Evolutionary conservation across 2,329 filamentous ascomycete species (phyloP).

Genomic region (Cordyceps cateniannulata): DNA sequence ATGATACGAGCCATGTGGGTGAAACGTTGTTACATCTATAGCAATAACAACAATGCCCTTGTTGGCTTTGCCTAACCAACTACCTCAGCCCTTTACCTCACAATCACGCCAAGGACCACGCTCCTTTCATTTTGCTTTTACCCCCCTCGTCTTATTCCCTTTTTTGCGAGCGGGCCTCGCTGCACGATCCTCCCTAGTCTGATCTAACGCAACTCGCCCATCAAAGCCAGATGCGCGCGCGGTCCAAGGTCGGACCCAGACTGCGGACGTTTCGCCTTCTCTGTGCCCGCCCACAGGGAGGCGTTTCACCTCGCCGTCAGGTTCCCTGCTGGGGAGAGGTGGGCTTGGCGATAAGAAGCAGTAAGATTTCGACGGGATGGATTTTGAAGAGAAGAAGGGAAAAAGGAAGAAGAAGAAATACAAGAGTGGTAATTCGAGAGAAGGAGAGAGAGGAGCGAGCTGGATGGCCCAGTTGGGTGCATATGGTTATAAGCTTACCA

Average conservation of each 20-base stretch:
- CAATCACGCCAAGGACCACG: background rate
- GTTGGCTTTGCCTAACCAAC: background rate
- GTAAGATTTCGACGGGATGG: background rate
- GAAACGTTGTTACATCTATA: background rate
- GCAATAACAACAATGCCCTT: slow-evolving; percentile 6
- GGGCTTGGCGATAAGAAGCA: background rate
- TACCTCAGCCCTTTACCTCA: background rate
- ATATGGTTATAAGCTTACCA: background rate
- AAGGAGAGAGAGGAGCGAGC: too few relatives aligned
- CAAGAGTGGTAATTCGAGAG: background rate
- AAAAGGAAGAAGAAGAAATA: background rate
- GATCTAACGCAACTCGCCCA: background rate
- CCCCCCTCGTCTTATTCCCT: background rate
- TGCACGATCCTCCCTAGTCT: background rate
- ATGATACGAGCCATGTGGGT: background rate
- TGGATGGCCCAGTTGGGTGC: background rate
- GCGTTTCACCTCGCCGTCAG: slow-evolving; percentile 11
- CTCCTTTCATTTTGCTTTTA: background rate
- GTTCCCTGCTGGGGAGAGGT: background rate
- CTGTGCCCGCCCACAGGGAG: slow-evolving; percentile 1
- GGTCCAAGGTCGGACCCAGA: background rate
- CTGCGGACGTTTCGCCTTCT: background rate
- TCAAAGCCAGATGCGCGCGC: background rate
- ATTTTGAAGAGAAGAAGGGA: too few relatives aligned
- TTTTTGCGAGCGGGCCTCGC: background rate